Evolutionary conservation across 306 rosid species (phyloP).

Genomic region (Leucaena leucocephala): DNA sequence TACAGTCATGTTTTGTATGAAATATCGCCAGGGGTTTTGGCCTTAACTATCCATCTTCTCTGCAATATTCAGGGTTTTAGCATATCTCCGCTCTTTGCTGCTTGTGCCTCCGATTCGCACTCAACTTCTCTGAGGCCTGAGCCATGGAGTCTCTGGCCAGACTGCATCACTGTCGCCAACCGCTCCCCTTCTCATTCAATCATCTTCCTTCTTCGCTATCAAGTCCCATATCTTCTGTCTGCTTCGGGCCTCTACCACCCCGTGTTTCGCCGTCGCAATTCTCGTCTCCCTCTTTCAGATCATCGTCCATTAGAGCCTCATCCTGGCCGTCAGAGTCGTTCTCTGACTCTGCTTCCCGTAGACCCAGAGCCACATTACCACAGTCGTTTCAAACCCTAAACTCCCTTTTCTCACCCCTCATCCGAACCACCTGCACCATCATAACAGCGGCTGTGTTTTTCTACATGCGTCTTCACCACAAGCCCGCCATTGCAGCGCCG

Average conservation of each 20-base stretch:
- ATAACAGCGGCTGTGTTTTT: conserved; percentile 60
- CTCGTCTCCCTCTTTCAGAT: conserved; percentile 37
- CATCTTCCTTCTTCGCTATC: conserved; percentile 50
- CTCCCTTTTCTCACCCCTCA: conserved; percentile 44
- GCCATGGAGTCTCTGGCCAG: conserved; percentile 63
- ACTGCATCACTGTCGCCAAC: conserved; percentile 46
- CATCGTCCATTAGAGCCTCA: conserved; percentile 44
- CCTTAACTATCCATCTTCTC: background rate
- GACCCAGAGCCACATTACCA: conserved; percentile 24
- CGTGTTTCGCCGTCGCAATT: conserved; percentile 26
- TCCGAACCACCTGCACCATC: conserved; percentile 57
- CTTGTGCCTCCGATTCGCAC: background rate
- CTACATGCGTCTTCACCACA: conserved; percentile 51
- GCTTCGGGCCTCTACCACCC: conserved; percentile 30
- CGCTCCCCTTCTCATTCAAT: conserved; percentile 55
- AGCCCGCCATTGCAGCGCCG: conserved; percentile 49
- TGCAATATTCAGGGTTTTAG: conserved; percentile 29
- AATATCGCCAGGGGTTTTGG: background rate
- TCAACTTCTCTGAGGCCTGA: background rate
- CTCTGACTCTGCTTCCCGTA: background rate
- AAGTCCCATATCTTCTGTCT: conserved; percentile 40
- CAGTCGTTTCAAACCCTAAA: conserved; percentile 43
- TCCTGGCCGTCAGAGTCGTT: conserved; percentile 23
- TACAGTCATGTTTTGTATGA: too few species aligned
- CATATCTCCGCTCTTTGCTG: background rate